Evolutionary conservation across 768 basidiomycete genomes (phyloP), one percentile per base, ranked within the genome.

Genomic region (Mycena metata): DNA sequence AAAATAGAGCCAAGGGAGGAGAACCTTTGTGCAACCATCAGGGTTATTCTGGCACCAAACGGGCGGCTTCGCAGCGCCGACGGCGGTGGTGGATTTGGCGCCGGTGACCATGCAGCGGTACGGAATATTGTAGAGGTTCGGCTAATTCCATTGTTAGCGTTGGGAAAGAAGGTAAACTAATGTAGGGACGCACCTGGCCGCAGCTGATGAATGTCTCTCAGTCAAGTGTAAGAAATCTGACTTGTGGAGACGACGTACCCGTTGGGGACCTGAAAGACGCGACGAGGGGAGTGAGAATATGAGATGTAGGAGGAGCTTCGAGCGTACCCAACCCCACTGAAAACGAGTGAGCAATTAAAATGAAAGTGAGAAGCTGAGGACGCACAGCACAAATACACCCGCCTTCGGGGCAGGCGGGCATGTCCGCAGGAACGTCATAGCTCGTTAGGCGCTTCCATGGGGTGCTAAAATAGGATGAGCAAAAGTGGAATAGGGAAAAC

Each of bases 371-470:
- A 15, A 16, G 11, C 6, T 5, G 67, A 19, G 24, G 5, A 80
- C 85, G 75, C 72, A 87, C 86, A 69, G 83, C 83, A 74, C 86
- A 88, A 47, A 81, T 85, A 59, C 87, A 88, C 8, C 87, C 87
- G 30, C 74, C 86, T 11, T 76, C 56, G 39, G 86, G 86, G 74
- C 86, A 88, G 13, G 82, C 77, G 50, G 87, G 87, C 76, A 88
- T 75, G 10, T 76, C 80, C 12, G 80, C 79, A 19, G 86, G 87
- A 19, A 88, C 86, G 21, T 83, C 78, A 69, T 86, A 88, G 15
- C 73, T 74, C 10, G 83, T 77, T 5, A 85, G 33, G 33, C 86
- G 83, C 74, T 83, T 84, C 85, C 85, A 88, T 4, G 87, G 86
- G 3, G 87, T 87, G 70, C 85, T 87, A 43, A 16, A 36, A n/a